Evolutionary conservation across 441 rosid species (phyloP).

Genomic region (Gossypium gossypioides): DNA sequence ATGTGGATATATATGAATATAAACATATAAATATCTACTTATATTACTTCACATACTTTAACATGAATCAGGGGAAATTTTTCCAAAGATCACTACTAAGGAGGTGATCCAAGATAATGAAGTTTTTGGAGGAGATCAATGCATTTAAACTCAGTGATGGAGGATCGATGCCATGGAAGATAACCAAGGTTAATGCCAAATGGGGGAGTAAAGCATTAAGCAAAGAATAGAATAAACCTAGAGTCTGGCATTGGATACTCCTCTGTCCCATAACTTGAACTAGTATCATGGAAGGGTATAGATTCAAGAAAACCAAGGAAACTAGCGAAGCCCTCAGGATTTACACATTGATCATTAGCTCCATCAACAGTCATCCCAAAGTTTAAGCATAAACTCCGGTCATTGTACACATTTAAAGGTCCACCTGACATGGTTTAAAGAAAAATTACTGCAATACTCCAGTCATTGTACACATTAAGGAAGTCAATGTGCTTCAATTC

Average conservation of each 20-base stretch:
- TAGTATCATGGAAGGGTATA: conserved; percentile 61
- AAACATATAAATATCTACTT: neutral
- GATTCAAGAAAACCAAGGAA: conserved; percentile 84
- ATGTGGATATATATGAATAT: neutral
- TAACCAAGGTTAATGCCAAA: conserved; percentile 7
- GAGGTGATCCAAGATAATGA: neutral
- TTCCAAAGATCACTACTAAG: neutral
- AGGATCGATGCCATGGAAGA: neutral
- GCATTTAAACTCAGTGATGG: neutral
- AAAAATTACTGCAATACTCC: neutral
- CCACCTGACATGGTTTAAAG: conserved; percentile 33
- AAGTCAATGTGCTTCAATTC: neutral
- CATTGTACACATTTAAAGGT: conserved; percentile 32
- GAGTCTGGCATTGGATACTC: conserved; percentile 48
- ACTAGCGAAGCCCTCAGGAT: conserved; percentile 63
- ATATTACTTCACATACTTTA: neutral
- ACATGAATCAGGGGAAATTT: neutral
- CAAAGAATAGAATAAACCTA: conserved; percentile 39
- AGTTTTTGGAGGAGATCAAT: neutral
- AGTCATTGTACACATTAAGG: neutral
- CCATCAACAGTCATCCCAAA: conserved; percentile 46
- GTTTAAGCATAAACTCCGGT: conserved; percentile 47
- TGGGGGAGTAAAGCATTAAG: conserved; percentile 9
- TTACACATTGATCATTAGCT: conserved; percentile 57
- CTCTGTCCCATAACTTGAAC: conserved; percentile 51